These are phyloP conservation scores for Debaryomyces tyrocola DNA, from an alignment of 805 yeast species.

Conservation along the genomic window DNA sequence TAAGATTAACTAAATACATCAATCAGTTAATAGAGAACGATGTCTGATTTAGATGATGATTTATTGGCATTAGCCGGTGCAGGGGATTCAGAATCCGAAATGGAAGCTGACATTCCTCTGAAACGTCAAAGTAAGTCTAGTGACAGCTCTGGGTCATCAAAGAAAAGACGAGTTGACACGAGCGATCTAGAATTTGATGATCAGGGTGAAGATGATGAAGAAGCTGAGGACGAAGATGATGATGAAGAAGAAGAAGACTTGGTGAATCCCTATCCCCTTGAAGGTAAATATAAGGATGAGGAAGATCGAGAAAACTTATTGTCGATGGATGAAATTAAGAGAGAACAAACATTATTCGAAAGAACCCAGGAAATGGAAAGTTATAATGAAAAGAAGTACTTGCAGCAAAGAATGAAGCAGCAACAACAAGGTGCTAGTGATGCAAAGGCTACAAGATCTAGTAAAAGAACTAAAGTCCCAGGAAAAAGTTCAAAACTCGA, in stretches of 20 bases:
- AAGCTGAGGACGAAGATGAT: conserved; percentile 23
- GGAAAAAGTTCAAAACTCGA: conserved; percentile 43
- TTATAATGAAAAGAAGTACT: conserved; percentile 77
- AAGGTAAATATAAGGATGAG: conserved; percentile 85
- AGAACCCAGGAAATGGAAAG: conserved; percentile 91
- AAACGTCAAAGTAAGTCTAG: conserved; percentile 13
- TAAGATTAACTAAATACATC: neutral
- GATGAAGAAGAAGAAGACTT: conserved; percentile 38
- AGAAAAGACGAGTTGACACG: conserved; percentile 25
- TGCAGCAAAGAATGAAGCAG: conserved; percentile 77
- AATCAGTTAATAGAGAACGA: conserved; percentile 20
- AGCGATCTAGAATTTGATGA: conserved; percentile 14
- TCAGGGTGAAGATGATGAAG: conserved; percentile 33
- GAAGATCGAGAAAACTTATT: conserved; percentile 64
- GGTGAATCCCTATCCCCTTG: conserved; percentile 85
- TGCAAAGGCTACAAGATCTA: conserved; percentile 36
- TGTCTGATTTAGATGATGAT: conserved; percentile 93
- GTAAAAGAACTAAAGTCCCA: conserved; percentile 34
- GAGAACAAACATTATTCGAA: conserved; percentile 88
- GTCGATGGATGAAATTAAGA: conserved; percentile 85
- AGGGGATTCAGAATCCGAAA: conserved; percentile 21
- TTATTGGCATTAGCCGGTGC: conserved; percentile 89
- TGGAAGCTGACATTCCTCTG: conserved; percentile 11
- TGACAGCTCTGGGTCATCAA: conserved; percentile 24
- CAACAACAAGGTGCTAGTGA: conserved; percentile 29